Conservation (phyloP, 805 yeast genomes). For the Candida coquimbonensis region DNA sequence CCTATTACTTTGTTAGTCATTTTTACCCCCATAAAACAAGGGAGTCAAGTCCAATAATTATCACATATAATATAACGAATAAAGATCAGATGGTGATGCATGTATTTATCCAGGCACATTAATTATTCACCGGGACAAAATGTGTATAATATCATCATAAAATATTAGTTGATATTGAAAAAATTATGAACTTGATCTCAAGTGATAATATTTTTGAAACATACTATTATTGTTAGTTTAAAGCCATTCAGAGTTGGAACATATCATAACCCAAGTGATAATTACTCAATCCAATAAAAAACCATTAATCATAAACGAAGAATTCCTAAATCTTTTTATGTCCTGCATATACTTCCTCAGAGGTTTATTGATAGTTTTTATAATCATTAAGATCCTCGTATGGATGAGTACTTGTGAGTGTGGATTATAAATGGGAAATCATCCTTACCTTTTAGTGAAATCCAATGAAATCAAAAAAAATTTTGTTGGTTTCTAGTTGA, state of each 20-base stretch:
- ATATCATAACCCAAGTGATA: too few relatives aligned
- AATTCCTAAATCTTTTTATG: slow-evolving; percentile 56
- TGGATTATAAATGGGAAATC: too few relatives aligned
- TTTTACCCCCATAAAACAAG: too few relatives aligned
- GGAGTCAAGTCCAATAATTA: too few relatives aligned
- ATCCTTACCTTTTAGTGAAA: not conserved
- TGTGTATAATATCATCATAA: slow-evolving; percentile 18
- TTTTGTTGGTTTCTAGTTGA: too few relatives aligned
- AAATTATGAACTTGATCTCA: not conserved
- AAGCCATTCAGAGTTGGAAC: too few relatives aligned
- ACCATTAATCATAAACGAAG: slow-evolving; percentile 61
- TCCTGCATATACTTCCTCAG: slow-evolving; percentile 81
- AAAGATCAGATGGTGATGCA: slow-evolving; percentile 95
- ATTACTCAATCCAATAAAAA: too few relatives aligned
- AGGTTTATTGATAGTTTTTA: slow-evolving; percentile 26
- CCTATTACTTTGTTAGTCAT: not conserved
- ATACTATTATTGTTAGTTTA: slow-evolving; percentile 1
- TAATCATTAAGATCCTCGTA: slow-evolving; percentile 25
- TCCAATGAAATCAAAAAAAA: too few relatives aligned
- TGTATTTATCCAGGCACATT: slow-evolving; percentile 81
- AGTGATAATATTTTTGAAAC: not conserved
- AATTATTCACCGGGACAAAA: slow-evolving; percentile 40
- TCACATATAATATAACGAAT: too few relatives aligned
- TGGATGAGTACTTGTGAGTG: too few relatives aligned
- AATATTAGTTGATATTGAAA: not conserved